A percentile compares a stretch with the other conserved stretches of the same genome.
Conservation (phyloP, 768 basidiomycete genomes). For the Agrocybe chaxingu region DNA sequence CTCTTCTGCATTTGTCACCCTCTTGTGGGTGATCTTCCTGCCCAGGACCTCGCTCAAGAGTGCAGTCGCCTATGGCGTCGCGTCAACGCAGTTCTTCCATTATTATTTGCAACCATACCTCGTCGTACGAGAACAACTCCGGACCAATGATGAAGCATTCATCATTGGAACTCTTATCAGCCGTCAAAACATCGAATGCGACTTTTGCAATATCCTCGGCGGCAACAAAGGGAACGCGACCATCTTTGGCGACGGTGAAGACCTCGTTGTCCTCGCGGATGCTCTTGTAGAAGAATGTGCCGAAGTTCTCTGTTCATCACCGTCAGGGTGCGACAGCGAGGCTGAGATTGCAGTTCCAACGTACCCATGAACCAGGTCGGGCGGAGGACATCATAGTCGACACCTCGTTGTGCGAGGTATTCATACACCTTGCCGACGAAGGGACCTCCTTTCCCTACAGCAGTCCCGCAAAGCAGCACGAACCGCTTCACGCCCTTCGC, state of each 20-base stretch:
- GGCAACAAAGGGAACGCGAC: neutral
- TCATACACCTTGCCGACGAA: neutral
- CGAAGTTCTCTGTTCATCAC: neutral
- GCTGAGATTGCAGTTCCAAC: neutral
- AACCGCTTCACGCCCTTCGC: conserved; percentile 45
- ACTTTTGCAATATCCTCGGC: neutral
- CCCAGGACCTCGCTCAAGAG: too few relatives aligned
- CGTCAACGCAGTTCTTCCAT: too few relatives aligned
- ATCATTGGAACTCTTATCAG: neutral
- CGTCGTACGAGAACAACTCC: neutral
- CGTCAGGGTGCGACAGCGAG: neutral
- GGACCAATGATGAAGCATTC: neutral
- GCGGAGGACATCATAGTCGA: neutral
- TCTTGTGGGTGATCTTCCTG: too few relatives aligned
- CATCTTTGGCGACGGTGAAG: neutral
- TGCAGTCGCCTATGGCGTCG: too few relatives aligned
- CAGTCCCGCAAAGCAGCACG: neutral
- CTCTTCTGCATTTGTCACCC: too few relatives aligned
- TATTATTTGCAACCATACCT: neutral
- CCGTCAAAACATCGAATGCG: neutral
- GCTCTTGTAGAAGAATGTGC: neutral
- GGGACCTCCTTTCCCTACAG: neutral
- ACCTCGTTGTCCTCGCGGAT: neutral
- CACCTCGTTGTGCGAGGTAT: neutral
- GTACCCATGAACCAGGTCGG: neutral